These are phyloP conservation scores for Eruca vesicaria DNA, from an alignment of 441 rosid species.

Conservation along the genomic window DNA sequence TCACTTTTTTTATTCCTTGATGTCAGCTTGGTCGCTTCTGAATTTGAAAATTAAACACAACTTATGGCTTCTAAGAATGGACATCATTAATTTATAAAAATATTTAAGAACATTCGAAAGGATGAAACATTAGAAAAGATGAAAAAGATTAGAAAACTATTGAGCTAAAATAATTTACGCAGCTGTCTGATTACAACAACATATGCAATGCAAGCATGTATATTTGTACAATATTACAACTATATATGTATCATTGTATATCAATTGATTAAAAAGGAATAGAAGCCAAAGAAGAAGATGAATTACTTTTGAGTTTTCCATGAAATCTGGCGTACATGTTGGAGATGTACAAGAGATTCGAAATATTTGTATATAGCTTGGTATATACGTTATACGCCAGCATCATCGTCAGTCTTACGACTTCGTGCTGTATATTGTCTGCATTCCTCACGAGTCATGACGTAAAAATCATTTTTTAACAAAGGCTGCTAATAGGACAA, in stretches of 20 bases:
- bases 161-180: background rate
- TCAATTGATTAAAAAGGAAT: background rate
- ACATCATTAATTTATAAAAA: background rate
- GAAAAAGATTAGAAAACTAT: background rate
- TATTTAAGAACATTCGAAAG: background rate
- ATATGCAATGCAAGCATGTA: background rate
- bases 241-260: background rate
- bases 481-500: constrained; percentile 22
- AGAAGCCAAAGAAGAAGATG: background rate
- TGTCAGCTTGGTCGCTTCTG: constrained; percentile 12
- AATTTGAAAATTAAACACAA: background rate
- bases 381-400: constrained; percentile 22
- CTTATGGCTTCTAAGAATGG: background rate
- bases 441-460: constrained; percentile 23
- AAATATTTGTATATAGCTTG: constrained; percentile 23
- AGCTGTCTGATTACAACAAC: background rate
- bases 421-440: constrained; percentile 22
- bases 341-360: constrained; percentile 20
- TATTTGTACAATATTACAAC: background rate
- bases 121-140: background rate
- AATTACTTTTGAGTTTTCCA: constrained; percentile 10
- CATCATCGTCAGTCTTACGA: constrained; percentile 32
- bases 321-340: constrained; percentile 32
- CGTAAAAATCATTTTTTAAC: background rate
- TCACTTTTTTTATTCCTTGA: background rate